Evolutionary conservation across 129 eudicot species (phyloP).

Genomic region (Apium graveolens): DNA sequence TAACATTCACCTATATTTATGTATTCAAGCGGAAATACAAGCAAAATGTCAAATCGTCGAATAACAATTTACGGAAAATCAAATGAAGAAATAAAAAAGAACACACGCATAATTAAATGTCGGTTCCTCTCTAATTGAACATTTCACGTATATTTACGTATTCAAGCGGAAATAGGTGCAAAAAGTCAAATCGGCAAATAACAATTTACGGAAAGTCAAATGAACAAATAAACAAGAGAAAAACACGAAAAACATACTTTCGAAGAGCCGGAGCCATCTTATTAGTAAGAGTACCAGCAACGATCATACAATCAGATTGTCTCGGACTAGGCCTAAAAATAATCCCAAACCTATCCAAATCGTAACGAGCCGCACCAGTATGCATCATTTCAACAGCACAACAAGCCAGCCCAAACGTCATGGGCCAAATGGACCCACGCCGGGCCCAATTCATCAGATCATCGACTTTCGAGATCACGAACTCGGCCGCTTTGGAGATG

Average conservation of each 20-base stretch:
- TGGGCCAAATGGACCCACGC: conserved; percentile 96
- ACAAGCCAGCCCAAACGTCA: conserved; percentile 95
- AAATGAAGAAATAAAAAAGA: not conserved
- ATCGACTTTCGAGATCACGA: conserved; percentile 88
- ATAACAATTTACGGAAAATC: too few species aligned
- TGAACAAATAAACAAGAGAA: not conserved
- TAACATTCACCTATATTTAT: not conserved
- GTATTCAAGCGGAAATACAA: not conserved
- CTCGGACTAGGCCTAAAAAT: conserved; percentile 95
- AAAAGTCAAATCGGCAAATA: not conserved
- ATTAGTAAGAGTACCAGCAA: conserved; percentile 95
- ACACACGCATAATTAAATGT: too few species aligned
- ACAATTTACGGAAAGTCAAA: too few species aligned
- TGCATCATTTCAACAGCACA: conserved; percentile 99
- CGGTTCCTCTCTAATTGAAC: too few species aligned
- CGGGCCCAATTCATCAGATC: conserved; percentile 97
- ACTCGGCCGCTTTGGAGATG: conserved; percentile 74
- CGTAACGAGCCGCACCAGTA: conserved; percentile 92
- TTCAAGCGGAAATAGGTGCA: not conserved
- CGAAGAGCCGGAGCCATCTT: conserved; percentile 99
- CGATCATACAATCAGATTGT: conserved; percentile 98
- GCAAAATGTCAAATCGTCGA: not conserved
- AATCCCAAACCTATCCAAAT: conserved; percentile 88
- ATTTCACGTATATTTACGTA: too few species aligned
- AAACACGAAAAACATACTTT: conserved; percentile 42